Percentiles rank a stretch among this genome's conserved stretches.
Evolutionary conservation across 169 alveolate species (phyloP).

Genomic region (Eimeria zaria): DNA sequence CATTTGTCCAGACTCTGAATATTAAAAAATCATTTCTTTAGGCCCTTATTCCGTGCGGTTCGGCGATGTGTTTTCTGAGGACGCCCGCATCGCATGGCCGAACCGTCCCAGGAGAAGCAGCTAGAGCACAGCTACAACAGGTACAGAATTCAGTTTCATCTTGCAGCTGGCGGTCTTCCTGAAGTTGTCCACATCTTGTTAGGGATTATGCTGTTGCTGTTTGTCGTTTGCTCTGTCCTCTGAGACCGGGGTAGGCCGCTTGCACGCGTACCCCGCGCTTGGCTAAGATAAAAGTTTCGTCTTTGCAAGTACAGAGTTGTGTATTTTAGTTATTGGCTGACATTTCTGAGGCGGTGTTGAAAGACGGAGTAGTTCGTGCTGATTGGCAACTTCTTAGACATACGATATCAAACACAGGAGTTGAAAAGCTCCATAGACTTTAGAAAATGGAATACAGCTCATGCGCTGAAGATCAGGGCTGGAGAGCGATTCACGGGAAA

Average conservation of each 20-base stretch:
- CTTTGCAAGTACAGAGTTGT: background rate
- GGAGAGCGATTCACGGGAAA: conserved; percentile 61
- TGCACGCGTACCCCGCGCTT: background rate
- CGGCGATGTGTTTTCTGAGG: background rate
- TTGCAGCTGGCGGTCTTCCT: background rate
- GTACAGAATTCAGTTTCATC: background rate
- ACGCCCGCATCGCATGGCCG: background rate
- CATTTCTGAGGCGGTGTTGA: background rate
- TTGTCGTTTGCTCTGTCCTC: background rate
- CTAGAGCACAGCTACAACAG: background rate
- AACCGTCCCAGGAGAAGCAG: background rate
- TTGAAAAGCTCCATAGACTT: too few species aligned
- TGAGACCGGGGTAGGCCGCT: background rate
- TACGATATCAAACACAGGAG: background rate
- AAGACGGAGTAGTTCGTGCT: background rate
- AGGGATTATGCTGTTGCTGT: background rate
- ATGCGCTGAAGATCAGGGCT: background rate
- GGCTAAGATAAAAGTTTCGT: background rate
- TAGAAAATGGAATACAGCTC: conserved; percentile 7
- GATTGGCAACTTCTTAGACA: background rate
- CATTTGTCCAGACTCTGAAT: background rate
- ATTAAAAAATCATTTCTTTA: background rate
- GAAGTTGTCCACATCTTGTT: background rate
- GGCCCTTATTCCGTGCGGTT: background rate
- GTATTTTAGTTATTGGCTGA: background rate